phyloP scores from a whole-genome alignment of 192 early-diverging fungal species.

The Powellomyces hirtus region DNA sequence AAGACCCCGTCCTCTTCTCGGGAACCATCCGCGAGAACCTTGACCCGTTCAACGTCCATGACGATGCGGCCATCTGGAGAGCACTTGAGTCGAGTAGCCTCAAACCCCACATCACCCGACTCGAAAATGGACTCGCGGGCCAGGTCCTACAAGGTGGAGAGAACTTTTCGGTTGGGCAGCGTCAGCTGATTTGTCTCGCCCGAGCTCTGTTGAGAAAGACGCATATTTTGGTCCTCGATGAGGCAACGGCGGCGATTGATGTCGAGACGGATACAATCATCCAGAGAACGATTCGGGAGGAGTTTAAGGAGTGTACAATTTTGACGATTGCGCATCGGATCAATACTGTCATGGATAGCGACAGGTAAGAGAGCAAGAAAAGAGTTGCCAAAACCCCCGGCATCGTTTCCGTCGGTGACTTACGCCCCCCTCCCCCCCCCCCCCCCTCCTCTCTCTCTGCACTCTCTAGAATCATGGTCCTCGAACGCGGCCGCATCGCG shows the following conservation, averaged over 20 bases:
- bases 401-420: neutral
- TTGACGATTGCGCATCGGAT: constrained; percentile 76
- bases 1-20: constrained; percentile 63
- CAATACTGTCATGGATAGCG: constrained; percentile 16
- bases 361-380: too few species aligned
- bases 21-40: constrained; percentile 53
- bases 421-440: neutral
- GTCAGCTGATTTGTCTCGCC: constrained; percentile 70
- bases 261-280: constrained; percentile 67
- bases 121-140: constrained; percentile 64
- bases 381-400: too few species aligned
- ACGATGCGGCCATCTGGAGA: constrained; percentile 46
- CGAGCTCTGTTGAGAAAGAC: constrained; percentile 58
- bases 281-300: constrained; percentile 69
- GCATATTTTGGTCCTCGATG: constrained; percentile 79
- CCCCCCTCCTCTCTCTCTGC: neutral
- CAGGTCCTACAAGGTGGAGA: constrained; percentile 51
- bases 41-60: constrained; percentile 48
- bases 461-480: constrained; percentile 58
- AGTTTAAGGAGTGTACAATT: constrained; percentile 75
- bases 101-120: constrained; percentile 56
- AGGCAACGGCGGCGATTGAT: constrained; percentile 74
- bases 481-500: constrained; percentile 53
- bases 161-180: constrained; percentile 26
- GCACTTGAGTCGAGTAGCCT: constrained; percentile 63